These are phyloP conservation scores for Pseudopyricularia cyperi DNA, from an alignment of 2,329 filamentous ascomycete genomes.

Conservation along the genomic window DNA sequence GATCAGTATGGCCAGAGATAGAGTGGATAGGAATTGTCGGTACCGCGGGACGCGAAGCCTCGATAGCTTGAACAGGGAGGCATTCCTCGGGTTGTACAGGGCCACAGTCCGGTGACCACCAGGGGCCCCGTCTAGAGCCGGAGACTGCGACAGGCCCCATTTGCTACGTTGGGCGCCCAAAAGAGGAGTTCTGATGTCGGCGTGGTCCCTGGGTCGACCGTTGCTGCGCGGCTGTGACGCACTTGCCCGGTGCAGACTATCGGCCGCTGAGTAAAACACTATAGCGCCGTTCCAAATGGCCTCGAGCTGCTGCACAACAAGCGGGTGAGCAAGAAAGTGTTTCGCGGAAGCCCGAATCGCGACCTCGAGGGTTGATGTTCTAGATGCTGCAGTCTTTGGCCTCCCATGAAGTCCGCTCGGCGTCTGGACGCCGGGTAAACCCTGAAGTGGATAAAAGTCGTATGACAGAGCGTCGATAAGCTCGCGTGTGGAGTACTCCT, in stretches of 20 bases:
- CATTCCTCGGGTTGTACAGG: slow-evolving; percentile 80
- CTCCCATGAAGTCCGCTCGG: slow-evolving; percentile 26
- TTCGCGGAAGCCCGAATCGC: slow-evolving; percentile 89
- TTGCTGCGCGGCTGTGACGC: slow-evolving; percentile 12
- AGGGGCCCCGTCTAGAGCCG: not conserved
- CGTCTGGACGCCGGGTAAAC: slow-evolving; percentile 41
- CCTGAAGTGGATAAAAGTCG: slow-evolving; percentile 87
- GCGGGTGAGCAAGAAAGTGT: slow-evolving; percentile 78
- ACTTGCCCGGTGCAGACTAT: slow-evolving; percentile 57
- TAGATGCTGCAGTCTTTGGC: slow-evolving; percentile 45
- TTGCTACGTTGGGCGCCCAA: slow-evolving; percentile 22
- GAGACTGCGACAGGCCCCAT: slow-evolving; percentile 7
- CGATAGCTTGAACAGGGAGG: slow-evolving; percentile 84
- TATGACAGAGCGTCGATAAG: slow-evolving; percentile 90
- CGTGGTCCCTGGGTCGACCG: slow-evolving; percentile 5
- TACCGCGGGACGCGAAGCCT: slow-evolving; percentile 84
- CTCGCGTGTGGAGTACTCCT: slow-evolving; percentile 79
- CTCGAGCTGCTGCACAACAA: slow-evolving; percentile 90
- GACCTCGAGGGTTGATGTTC: slow-evolving; percentile 84
- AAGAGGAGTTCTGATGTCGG: slow-evolving; percentile 37
- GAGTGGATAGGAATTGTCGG: slow-evolving; percentile 76
- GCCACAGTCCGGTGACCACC: slow-evolving; percentile 59
- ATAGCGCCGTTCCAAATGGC: slow-evolving; percentile 95
- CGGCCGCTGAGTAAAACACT: slow-evolving; percentile 81
- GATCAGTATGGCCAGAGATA: slow-evolving; percentile 76